Base-by-base conservation (phyloP, 805 yeast species). In the Blastobotrys parvus region DNA sequence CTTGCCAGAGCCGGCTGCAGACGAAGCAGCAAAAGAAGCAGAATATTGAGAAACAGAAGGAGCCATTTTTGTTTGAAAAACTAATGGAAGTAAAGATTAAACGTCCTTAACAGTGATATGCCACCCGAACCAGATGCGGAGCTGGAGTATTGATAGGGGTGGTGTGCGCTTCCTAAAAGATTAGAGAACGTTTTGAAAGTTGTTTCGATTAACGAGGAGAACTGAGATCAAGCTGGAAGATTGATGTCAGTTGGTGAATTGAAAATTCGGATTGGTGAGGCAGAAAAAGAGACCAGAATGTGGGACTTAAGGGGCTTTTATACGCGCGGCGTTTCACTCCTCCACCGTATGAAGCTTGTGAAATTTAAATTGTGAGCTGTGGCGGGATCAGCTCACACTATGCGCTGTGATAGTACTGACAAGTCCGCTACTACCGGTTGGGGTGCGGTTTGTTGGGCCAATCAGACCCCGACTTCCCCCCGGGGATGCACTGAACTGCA, bases 121-220 rank as follows among this genome's bases (percentile, higher is more conserved):
- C 59, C 68, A 32, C 71, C 70, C 52, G 60, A 56, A 45, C 70
- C 65, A 56, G 65, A 58, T 53, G 68, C 62, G 45, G 71, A 60
- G 48, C 65, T 61, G 56, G 71, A 59, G 59, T 55, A 46, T 43
- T 63, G 62, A 54, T 57, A 61, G 43, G 71, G 71, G 67, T 67
- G 67, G 62, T 67, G 71, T 15, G 64, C 63, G 43, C 69, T 63
- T 27, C 62, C 63, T 42, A 67, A 56, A 29, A 62, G 60, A 56
- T 64, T 67, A 22, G 71, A 58, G 54, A 67, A 67, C 69, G 68
- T 65, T 49, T 53, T 61, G 51, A 38, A 44, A 25, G 46, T n/a
- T 21, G 17, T 18, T 21, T 35, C 20, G 22, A 13, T 18, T 15
- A 31, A 16, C 7, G 29, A 20, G n/a, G 16, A 13, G 15, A 35